Evolutionary conservation across 108 stramenopile genomes (phyloP), one percentile per base, ranked within the genome.

Genomic region (Pseudonitzschia pungens): DNA sequence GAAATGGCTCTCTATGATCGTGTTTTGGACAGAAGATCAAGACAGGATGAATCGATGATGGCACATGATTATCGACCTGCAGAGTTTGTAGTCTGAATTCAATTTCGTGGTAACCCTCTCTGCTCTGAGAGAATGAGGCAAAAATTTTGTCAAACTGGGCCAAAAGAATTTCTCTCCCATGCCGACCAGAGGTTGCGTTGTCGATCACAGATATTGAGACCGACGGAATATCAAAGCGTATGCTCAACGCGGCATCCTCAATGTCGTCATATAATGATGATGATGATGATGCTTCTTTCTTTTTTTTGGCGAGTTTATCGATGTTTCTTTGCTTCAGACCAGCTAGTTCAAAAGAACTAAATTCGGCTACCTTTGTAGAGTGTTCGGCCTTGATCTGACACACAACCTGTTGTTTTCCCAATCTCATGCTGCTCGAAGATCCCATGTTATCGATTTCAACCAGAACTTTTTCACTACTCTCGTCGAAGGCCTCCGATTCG

Each of bases 21-120:
- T 48, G 41, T 29, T 69, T 79, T 28, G 85, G 83, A 54, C 78
- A 84, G 59, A 84, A 88, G 15, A 86, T 64, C 26, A 93, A 68
- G 0, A 93, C 88, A 1, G 87, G 88, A 68, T 90, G 89, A 58
- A 87, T 82, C 12, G 92, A 84, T 16, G 80, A 78, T 22, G 76
- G 80, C 12, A 93, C 87, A 60, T 89, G 88, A 68, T 93, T 93
- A 74, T 93, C 92, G 22, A 88, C 84, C 60, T 93, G 92, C 10
- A 90, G 26, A 16, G 76, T 63, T 40, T 66, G 65, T n/a, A 90
- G 44, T 33, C 74, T 73, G 9, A 86, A 58, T 69, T 93, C 92
- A 18, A 90, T 71, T 65, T 93, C 92, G 48, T 93, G 88, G 68
- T 84, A 86, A 1, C 88, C 92, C 41, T 90, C 87, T 40, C 82